Conservation (phyloP, 140 eudicot species). For the Stevia rebaudiana region DNA sequence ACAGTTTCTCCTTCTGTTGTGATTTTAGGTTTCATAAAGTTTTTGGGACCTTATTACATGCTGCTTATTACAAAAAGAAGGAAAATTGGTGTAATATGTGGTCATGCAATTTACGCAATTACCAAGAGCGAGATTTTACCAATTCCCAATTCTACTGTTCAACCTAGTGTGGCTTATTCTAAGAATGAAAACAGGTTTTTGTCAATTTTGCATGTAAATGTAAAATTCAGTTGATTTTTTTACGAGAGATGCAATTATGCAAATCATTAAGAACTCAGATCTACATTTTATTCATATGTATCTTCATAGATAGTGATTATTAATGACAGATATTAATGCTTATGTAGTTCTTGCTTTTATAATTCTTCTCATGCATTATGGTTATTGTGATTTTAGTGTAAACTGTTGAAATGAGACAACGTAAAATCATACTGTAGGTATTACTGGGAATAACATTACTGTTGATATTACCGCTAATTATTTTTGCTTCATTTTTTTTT, state of each 20-base stretch:
- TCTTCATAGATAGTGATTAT: conserved; percentile 15
- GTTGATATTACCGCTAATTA: background rate
- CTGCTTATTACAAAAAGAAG: conserved; percentile 86
- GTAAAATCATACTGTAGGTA: conserved; percentile 39
- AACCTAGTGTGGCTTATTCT: conserved; percentile 69
- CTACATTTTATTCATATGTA: conserved; percentile 34
- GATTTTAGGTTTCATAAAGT: conserved; percentile 74
- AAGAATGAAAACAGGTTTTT: conserved; percentile 97
- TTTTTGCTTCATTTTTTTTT: background rate
- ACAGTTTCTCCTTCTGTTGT: conserved; percentile 13
- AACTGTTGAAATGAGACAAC: conserved; percentile 51
- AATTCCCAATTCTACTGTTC: conserved; percentile 71
- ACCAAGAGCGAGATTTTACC: conserved; percentile 84
- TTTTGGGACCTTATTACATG: conserved; percentile 96
- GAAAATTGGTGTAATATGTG: conserved; percentile 85
- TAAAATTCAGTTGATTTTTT: conserved; percentile 38
- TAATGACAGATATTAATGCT: background rate
- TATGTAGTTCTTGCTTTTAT: conserved; percentile 16
- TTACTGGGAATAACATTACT: conserved; percentile 21
- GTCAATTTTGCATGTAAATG: conserved; percentile 76
- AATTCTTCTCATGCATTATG: conserved; percentile 28
- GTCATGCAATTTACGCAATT: conserved; percentile 78
- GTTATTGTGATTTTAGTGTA: conserved; percentile 47
- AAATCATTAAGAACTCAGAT: conserved; percentile 25
- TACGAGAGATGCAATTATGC: conserved; percentile 27